These are phyloP conservation scores for Hsuehochloa calcarea DNA, from an alignment of 176 grass and related monocot species.

Conservation along the genomic window DNA sequence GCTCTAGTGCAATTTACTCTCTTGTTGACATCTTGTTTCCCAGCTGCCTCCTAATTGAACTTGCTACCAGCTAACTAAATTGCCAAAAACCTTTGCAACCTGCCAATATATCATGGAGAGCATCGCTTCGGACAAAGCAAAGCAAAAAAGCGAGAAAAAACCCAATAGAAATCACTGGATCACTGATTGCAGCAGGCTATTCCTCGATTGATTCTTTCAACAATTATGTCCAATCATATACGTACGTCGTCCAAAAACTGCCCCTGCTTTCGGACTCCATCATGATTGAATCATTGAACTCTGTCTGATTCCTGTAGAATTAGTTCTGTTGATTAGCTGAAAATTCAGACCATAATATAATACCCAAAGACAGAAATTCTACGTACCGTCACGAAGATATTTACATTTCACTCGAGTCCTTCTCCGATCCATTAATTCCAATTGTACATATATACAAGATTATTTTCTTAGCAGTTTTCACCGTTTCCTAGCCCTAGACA, in stretches of 20 bases:
- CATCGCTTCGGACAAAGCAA: not conserved
- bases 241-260: not conserved
- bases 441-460: not conserved
- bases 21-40: not conserved
- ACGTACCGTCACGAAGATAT: not conserved
- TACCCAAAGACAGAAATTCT: not conserved
- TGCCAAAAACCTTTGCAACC: not conserved
- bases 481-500: not conserved
- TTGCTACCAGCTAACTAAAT: not conserved
- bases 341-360: not conserved
- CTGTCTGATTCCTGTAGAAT: not conserved
- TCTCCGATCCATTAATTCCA: not conserved
- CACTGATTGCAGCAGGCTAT: not conserved
- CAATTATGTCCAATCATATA: conserved; percentile 2
- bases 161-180: not conserved
- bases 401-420: conserved; percentile 7
- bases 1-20: not conserved
- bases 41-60: not conserved
- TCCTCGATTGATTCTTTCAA: not conserved
- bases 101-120: not conserved
- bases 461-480: not conserved
- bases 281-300: conserved; percentile 19
- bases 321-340: not conserved
- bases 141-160: too few relatives aligned
- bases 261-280: not conserved